Evolutionary conservation across 225 moss, liverwort and hornwort genomes (phyloP), one percentile per base, ranked within the genome.

Genomic region (Pseudisothecium myosuroides): DNA sequence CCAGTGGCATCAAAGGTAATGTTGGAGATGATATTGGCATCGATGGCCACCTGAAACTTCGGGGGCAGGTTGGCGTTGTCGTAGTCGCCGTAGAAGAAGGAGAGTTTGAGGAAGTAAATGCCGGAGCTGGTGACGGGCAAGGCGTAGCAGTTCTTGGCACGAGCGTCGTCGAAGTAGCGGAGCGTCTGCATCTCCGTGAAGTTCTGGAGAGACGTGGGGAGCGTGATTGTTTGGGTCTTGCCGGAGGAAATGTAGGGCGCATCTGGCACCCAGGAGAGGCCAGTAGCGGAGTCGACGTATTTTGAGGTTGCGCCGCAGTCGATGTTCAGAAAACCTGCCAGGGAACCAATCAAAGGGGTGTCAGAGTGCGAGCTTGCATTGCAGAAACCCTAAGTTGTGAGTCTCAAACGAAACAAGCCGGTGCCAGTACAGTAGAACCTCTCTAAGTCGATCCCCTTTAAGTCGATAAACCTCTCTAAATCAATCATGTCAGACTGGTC

Each of bases 141-240:
- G n/a, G 54, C 20, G 85, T 87, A 92, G 87, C 91, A 92, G 29
- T 91, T 91, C 85, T 91, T 92, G 55, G 36, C 52, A 9, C 76
- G 92, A 50, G 45, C 13, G 19, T 89, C 87, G 59, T 77, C 68
- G 82, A 92, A 92, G 89, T 84, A 92, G 13, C 92, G 84, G 21
- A 92, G 85, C 11, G 82, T 71, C 20, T 5, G 29, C 84, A 78
- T 37, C 64, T 90, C 92, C 17, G 92, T 37, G 76, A 69, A 81
- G 71, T 11, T 79, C 72, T 37, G 56, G 23, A 63, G 73, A 56
- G 58, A 75, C 13, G 76, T 1, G 8, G 88, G 75, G 52, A 85
- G 65, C 1, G 24, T 54, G 19, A 26, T 10, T 6, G 69, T 41
- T 60, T 28, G 19, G 39, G 9, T 72, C 32, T 76, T 90, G 20